Evolutionary conservation across 305 asterid genomes (phyloP), one percentile per base, ranked within the genome.

Genomic region (Vinca major): DNA sequence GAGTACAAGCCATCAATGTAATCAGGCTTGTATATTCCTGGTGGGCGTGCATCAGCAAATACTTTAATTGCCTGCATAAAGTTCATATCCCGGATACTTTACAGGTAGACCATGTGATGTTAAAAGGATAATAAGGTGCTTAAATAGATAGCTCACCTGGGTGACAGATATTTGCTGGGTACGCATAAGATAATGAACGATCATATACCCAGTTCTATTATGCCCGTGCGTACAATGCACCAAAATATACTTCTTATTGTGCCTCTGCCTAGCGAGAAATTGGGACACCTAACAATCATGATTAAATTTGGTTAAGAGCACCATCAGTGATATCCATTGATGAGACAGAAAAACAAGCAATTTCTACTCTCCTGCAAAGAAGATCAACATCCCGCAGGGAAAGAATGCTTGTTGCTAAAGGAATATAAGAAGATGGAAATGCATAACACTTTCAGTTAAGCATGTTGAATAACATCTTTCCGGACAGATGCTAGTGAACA

Each of bases 151-250:
- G 63, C 84, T 76, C 33, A 88, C 96, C 96, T 88, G 92, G 58
- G 89, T 80, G 81, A 92, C 98, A 77, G 98, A 89, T 66, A 81
- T 76, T 33, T 83, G 75, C 70, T 41, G 75, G 50, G 95, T 81
- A 54, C 97, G 90, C 97, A 93, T 89, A 67, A 93, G 96, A 84
- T 81, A 93, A 77, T 93, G 97, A 77, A 86, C 79, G 58, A 91
- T 87, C 99, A 93, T 93, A 79, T 75, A 93, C 72, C 99, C 99
- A 21, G 99, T 93, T 68, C 97, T 95, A 72, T 93, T 93, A 81
- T 93, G 97, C 72, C 99, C 97, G 80, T 93, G 99, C 0, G 99
- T 93, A 84, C 99, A 93, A 75, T 93, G 99, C 50, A 91, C 97
- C 73, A 93, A 84, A 77, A 91, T 81, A 77, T 81, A 73, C 69